Base-by-base conservation (phyloP, 768 basidiomycete species). In the Serendipita sp. region DNA sequence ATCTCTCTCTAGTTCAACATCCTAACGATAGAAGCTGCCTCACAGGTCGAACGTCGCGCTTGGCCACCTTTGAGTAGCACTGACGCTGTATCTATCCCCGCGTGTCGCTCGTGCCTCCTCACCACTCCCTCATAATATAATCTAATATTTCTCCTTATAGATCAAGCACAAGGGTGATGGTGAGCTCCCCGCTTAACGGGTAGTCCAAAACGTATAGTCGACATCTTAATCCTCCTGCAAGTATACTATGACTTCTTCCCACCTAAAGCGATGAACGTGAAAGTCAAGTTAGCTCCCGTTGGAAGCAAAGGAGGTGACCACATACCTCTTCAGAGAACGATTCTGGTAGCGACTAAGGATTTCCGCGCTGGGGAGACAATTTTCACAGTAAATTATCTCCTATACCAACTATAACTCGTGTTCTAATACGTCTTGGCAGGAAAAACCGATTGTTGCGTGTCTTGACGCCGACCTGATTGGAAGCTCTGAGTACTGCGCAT, bases 191-290 rank as follows among this genome's bases (percentile, higher is more conserved):
- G 23, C 23, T 23, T 23, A 23, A 23, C 11, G 44, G 44, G 44
- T 45, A 45, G 23, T n/a, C 31, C 18, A 37, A 16, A 37, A 33
- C 37, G 34, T 23, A 23, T 23, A 23, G 15, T 37, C 37, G 65
- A 44, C 18, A 60, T 40, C n/a, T 43, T 29, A 52, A 36, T 23
- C 52, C 36, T 48, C 43, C 65, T 23, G 27, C 27, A 68, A 69
- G 89, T 84, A 64, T 92, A 91, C 72, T 89, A 86, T 70, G 75
- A 87, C 44, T 72, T 72, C 64, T 92, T 91, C 78, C 89, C 89
- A n/a, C 81, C 82, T 34, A 83, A 83, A 71, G 77, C 75, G 33
- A 83, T 78, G 77, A 85, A 87, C 69, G 86, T 90, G 44, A 75
- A 78, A n/a, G 76, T 88, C 44, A 77, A 82, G 62, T 68, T 67